Conservation (phyloP, 768 basidiomycete genomes). For the Calvatia gigantea region DNA sequence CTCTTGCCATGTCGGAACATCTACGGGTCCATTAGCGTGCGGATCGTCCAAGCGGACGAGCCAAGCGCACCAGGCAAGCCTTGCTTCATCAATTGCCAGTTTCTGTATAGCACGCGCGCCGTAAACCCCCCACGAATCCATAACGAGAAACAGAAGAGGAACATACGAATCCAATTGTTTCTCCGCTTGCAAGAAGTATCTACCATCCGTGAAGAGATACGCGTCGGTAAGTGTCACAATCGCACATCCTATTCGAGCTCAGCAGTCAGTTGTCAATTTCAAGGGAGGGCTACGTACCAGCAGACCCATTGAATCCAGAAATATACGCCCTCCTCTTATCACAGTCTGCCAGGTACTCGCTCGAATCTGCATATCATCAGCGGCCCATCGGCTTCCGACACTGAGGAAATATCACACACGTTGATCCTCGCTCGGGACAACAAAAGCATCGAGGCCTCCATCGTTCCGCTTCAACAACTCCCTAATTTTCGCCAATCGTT, state of each 20-base stretch:
- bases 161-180: constrained; percentile 82
- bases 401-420: constrained; percentile 47
- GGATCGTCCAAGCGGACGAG: background rate
- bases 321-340: constrained; percentile 86
- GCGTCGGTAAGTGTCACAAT: constrained; percentile 70
- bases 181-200: constrained; percentile 92
- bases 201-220: constrained; percentile 89
- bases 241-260: constrained; percentile 55
- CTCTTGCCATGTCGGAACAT: constrained; percentile 89
- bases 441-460: constrained; percentile 58
- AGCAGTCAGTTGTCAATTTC: constrained; percentile 7
- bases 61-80: constrained; percentile 65
- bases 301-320: constrained; percentile 92
- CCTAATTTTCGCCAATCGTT: constrained; percentile 60
- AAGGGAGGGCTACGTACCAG: constrained; percentile 63
- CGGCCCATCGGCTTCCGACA: background rate
- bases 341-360: constrained; percentile 84
- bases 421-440: constrained; percentile 91
- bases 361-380: constrained; percentile 56
- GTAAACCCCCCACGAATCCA: background rate
- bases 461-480: constrained; percentile 60
- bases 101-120: constrained; percentile 43
- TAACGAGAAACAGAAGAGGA: background rate
- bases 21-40: constrained; percentile 29
- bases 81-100: constrained; percentile 93